These are phyloP conservation scores for Cytospora piceicola DNA, from an alignment of 2,329 filamentous ascomycete species.

Conservation along the genomic window DNA sequence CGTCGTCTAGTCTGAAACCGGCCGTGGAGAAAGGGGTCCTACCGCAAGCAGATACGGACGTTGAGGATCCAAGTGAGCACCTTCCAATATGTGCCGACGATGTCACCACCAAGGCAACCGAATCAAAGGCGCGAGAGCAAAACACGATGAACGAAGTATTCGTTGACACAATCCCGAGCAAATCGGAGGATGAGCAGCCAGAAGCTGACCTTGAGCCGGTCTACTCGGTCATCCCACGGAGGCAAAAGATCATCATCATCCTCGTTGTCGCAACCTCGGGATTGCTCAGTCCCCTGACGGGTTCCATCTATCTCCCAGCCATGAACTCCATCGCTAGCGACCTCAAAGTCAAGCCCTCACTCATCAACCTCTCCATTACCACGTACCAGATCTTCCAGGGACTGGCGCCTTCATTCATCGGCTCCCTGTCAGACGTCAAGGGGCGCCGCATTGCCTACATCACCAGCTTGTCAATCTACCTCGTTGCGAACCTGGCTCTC, in stretches of 20 bases:
- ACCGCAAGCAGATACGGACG: background rate
- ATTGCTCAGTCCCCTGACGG: slow-evolving; percentile 15
- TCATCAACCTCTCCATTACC: slow-evolving; percentile 54
- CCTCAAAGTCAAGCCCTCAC: slow-evolving; percentile 43
- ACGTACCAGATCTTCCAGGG: slow-evolving; percentile 36
- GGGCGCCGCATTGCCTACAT: slow-evolving; percentile 52
- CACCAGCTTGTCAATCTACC: slow-evolving; percentile 50
- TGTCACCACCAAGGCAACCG: slow-evolving; percentile 9
- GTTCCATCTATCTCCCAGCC: slow-evolving; percentile 45
- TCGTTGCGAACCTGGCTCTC: slow-evolving; percentile 52
- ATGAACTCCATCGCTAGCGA: slow-evolving; percentile 46
- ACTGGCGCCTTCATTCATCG: slow-evolving; percentile 45
- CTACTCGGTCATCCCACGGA: slow-evolving; percentile 20
- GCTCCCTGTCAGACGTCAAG: slow-evolving; percentile 20
- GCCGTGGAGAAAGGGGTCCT: background rate
- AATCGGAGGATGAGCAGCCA: background rate
- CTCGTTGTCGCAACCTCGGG: slow-evolving; percentile 11
- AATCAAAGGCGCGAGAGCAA: background rate
- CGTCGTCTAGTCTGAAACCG: background rate
- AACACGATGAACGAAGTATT: background rate
- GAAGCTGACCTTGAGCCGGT: slow-evolving; percentile 1
- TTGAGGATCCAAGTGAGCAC: background rate
- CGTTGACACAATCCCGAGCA: background rate
- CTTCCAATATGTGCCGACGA: slow-evolving; percentile 10
- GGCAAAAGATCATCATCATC: slow-evolving; percentile 14